Evolutionary conservation across 164 flowering plant genomes (phyloP).

Genomic region (Berberis vulgaris): DNA sequence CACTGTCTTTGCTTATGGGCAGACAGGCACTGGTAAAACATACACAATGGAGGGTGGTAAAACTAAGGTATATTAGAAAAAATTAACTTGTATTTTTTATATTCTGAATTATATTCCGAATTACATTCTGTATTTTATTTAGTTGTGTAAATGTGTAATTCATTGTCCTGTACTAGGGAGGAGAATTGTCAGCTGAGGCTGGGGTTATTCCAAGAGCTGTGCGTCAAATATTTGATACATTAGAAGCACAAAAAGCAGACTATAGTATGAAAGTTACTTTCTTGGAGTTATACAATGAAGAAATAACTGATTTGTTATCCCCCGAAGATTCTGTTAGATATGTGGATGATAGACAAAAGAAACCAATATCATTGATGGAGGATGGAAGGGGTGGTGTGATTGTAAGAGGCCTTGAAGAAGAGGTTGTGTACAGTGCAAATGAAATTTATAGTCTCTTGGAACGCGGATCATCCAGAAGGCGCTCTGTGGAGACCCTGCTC

Average conservation of each 20-base stretch:
- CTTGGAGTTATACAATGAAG: slow-evolving; percentile 32
- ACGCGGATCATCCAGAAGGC: slow-evolving; percentile 24
- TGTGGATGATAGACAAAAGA: slow-evolving; percentile 22
- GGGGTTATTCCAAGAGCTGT: slow-evolving; percentile 32
- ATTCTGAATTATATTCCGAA: neutral
- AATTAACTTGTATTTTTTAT: neutral
- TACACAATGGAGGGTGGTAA: slow-evolving; percentile 89
- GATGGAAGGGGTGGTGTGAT: slow-evolving; percentile 26
- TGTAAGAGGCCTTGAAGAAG: slow-evolving; percentile 31
- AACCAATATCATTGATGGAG: slow-evolving; percentile 26
- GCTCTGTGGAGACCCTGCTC: slow-evolving; percentile 23
- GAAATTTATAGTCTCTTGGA: slow-evolving; percentile 25
- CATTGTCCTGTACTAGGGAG: slow-evolving; percentile 11
- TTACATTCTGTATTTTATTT: neutral
- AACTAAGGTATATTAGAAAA: slow-evolving; percentile 36
- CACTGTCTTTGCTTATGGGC: slow-evolving; percentile 87
- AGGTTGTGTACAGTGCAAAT: slow-evolving; percentile 25
- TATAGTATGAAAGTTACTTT: slow-evolving; percentile 29
- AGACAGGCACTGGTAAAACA: slow-evolving; percentile 90
- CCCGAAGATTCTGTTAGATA: slow-evolving; percentile 17
- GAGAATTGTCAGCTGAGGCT: slow-evolving; percentile 25
- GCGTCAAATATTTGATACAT: slow-evolving; percentile 23
- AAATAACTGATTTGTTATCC: slow-evolving; percentile 26
- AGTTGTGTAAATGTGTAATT: neutral
- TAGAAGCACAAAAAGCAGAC: slow-evolving; percentile 28